These are phyloP conservation scores for Blakeslea trispora DNA, from an alignment of 371 early-diverging fungal species.

Conservation along the genomic window DNA sequence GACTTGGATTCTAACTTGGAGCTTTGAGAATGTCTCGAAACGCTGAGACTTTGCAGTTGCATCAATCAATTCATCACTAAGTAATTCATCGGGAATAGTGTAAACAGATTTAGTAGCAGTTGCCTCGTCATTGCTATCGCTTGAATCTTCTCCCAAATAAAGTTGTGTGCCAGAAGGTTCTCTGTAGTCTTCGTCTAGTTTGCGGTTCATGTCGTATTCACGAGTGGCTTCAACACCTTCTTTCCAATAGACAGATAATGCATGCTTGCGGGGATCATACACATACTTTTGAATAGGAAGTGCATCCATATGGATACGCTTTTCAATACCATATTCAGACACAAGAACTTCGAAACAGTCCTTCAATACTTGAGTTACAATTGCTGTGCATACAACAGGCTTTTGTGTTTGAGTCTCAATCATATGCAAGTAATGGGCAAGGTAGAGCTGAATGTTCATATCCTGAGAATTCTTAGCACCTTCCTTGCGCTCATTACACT, in stretches of 20 bases:
- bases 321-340: constrained; percentile 74
- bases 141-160: constrained; percentile 26
- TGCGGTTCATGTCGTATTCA: constrained; percentile 14
- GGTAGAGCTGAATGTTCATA: constrained; percentile 72
- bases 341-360: constrained; percentile 74
- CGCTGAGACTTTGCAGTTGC: constrained; percentile 24
- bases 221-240: constrained; percentile 28
- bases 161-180: constrained; percentile 13
- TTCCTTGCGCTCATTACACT: constrained; percentile 84
- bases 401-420: constrained; percentile 31
- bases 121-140: constrained; percentile 23
- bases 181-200: constrained; percentile 7
- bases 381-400: constrained; percentile 48
- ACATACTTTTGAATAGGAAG: constrained; percentile 62
- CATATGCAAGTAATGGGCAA: constrained; percentile 64
- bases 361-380: constrained; percentile 53
- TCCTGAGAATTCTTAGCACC: constrained; percentile 85
- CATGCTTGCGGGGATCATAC: constrained; percentile 34
- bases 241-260: constrained; percentile 51
- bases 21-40: constrained; percentile 30
- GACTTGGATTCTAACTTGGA: constrained; percentile 37
- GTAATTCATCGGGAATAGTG: constrained; percentile 14
- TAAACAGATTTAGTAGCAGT: constrained; percentile 14
- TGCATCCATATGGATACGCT: constrained; percentile 56
- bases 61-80: constrained; percentile 22